These are phyloP conservation scores for Monosporascus sp. DNA, from an alignment of 2,329 filamentous ascomycete genomes.

Conservation along the genomic window DNA sequence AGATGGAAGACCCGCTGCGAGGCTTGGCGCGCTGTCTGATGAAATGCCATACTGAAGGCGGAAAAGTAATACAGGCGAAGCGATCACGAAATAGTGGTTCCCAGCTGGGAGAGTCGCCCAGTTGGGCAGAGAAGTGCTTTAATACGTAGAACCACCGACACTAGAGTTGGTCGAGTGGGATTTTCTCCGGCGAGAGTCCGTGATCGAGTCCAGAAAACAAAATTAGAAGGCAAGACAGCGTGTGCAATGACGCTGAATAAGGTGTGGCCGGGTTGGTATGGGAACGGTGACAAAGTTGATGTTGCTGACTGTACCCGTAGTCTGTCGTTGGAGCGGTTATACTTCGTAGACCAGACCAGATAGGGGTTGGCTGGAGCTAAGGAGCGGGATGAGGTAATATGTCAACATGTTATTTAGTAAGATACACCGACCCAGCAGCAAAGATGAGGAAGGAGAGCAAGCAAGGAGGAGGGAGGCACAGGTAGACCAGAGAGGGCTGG, in stretches of 20 bases:
- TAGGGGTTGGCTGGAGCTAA: neutral
- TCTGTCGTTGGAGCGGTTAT: neutral
- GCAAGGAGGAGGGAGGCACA: neutral
- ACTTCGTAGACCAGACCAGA: neutral
- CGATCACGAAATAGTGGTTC: slow-evolving; percentile 18
- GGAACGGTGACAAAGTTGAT: neutral
- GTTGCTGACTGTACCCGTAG: neutral
- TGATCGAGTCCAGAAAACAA: neutral
- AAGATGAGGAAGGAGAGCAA: neutral
- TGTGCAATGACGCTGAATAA: neutral
- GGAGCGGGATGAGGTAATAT: neutral
- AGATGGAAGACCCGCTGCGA: slow-evolving; percentile 42
- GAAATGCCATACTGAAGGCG: slow-evolving; percentile 47
- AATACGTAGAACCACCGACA: too few species aligned
- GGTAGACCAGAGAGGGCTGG: neutral
- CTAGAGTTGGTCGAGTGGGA: neutral
- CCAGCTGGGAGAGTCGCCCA: slow-evolving; percentile 7
- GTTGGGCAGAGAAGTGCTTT: neutral
- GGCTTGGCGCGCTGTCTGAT: slow-evolving; percentile 50
- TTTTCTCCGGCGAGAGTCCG: neutral
- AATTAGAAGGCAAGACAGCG: neutral
- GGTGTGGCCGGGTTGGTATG: neutral
- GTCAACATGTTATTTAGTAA: neutral
- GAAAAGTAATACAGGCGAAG: slow-evolving; percentile 16
- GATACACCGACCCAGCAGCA: neutral